These are phyloP conservation scores for Talaromyces piceae DNA, from an alignment of 2,329 filamentous ascomycete genomes.

Conservation along the genomic window DNA sequence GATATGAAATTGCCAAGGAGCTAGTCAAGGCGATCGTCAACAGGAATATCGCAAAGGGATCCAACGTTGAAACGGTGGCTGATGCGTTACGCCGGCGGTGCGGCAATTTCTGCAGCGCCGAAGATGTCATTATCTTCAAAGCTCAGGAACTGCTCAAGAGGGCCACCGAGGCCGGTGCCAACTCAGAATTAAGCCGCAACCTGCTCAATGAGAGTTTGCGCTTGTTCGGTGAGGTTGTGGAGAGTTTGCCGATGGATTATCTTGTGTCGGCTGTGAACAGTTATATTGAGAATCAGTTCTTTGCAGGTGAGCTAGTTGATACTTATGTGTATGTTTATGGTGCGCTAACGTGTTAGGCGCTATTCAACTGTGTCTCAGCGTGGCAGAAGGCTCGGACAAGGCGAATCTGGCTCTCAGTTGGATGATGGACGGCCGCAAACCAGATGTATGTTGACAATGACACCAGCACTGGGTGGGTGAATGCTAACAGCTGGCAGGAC, in stretches of 20 bases:
- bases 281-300: constrained; percentile 78
- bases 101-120: constrained; percentile 93
- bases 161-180: constrained; percentile 68
- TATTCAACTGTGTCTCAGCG: constrained; percentile 75
- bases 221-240: constrained; percentile 82
- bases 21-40: constrained; percentile 98
- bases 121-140: constrained; percentile 97
- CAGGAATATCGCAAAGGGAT: constrained; percentile 91
- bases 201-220: constrained; percentile 82
- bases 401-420: constrained; percentile 78
- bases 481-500: constrained; percentile 43
- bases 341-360: constrained; percentile 47
- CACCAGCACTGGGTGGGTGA: background rate
- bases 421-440: constrained; percentile 75
- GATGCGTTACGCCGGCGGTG: constrained; percentile 88
- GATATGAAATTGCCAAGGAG: constrained; percentile 85
- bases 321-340: background rate
- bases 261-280: constrained; percentile 69
- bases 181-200: constrained; percentile 67
- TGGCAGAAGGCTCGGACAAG: constrained; percentile 77
- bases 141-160: constrained; percentile 91
- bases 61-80: constrained; percentile 94
- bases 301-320: constrained; percentile 52
- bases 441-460: constrained; percentile 36
- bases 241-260: constrained; percentile 72